phyloP scores from a whole-genome alignment of 208 protist species.

The Porcisia deanei region DNA sequence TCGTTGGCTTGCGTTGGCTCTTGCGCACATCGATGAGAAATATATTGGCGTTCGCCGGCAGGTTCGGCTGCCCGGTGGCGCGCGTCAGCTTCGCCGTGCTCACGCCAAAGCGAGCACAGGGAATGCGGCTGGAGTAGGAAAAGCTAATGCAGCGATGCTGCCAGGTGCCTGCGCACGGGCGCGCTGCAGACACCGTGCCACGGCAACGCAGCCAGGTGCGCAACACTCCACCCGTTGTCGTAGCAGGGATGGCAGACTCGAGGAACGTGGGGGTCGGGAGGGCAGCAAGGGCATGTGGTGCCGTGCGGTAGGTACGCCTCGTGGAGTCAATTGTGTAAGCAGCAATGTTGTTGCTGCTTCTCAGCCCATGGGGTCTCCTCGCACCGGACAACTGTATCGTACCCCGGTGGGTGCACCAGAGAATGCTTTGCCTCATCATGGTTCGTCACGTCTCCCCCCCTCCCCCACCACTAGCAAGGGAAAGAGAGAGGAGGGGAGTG shows the following conservation, averaged over 20 bases:
- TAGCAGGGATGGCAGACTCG: background rate
- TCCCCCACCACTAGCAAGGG: too few relatives aligned
- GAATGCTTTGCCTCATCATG: background rate
- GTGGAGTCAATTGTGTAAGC: background rate
- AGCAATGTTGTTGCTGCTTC: background rate
- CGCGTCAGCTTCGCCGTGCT: conserved; percentile 19
- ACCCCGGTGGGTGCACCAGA: background rate
- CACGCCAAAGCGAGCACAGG: conserved; percentile 25
- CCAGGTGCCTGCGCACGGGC: background rate
- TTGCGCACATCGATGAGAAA: conserved; percentile 31
- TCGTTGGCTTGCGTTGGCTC: conserved; percentile 18
- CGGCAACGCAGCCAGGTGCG: background rate
- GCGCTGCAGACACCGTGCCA: background rate
- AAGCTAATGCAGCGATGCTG: conserved; percentile 17
- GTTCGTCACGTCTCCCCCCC: background rate
- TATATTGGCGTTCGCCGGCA: conserved; percentile 25
- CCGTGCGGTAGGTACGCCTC: background rate
- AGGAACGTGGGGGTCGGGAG: background rate
- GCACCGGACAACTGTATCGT: background rate
- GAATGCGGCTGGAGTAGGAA: conserved; percentile 13
- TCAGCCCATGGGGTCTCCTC: background rate
- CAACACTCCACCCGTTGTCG: background rate
- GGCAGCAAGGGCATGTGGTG: background rate
- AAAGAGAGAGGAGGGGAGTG: background rate
- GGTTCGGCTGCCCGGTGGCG: conserved; percentile 18